Evolutionary conservation across 2,329 filamentous ascomycete species (phyloP), one percentile per base, ranked within the genome.

Genomic region (Penicillium sp.): DNA sequence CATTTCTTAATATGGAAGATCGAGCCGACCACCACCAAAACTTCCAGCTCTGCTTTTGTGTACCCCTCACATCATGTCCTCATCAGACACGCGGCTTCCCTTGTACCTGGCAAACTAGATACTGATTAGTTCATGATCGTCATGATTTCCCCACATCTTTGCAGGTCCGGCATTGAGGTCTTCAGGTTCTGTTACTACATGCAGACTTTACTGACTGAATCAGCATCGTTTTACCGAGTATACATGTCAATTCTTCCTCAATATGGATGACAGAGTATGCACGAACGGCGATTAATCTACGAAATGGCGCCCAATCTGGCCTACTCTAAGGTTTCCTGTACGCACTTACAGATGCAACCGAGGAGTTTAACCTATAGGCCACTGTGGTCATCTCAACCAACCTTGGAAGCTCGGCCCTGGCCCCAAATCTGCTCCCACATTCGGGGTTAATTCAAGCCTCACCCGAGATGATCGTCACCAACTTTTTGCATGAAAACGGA

Each of bases 391-490:
- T 21, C 31, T 13, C 11, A 29, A 10, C 29, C 46, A 48, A 29
- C 27, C 4, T 31, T 31, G 29, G 29, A 31, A n/a, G 29, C n/a
- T 25, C 29, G 29, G n/a, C 45, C 46, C 14, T 49, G 19, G 29
- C 46, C 46, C n/a, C 21, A 49, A 49, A 25, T 14, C 26, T 35
- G n/a, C 31, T 35, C 39, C 39, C 29, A 35, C 29, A 19, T 23
- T 49, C 46, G 46, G 46, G n/a, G 31, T 49, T 49, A 26, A 37
- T 49, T 42, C 48, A 50, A 50, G 14, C 33, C 25, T 37, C 48
- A 42, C 8, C 35, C 23, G 37, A n/a, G 33, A 29, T n/a, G 26
- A 47, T 25, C 14, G 25, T 37, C 21, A 16, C 9, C 9, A 42
- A 27, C 21, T 37, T 16, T n/a, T 42, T 29, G 10, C 33, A 11